Conservation (phyloP, 192 early-diverging fungal species). For the Allomyces macrogynus region DNA sequence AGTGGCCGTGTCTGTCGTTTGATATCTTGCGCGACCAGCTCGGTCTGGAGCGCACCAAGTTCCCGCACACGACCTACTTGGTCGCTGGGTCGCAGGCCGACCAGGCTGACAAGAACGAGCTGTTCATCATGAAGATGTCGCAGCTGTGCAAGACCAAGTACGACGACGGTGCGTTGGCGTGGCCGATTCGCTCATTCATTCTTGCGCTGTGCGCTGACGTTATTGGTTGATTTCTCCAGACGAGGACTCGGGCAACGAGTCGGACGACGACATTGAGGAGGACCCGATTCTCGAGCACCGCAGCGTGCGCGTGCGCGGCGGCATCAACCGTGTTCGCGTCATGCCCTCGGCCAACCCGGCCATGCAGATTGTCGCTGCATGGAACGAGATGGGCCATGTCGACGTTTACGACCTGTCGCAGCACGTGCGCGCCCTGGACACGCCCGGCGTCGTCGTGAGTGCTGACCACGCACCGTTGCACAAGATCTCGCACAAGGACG, state of each 20-base stretch:
- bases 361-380: constrained; percentile 64
- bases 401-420: constrained; percentile 75
- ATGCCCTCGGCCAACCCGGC: constrained; percentile 17
- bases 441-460: constrained; percentile 46
- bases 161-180: constrained; percentile 36
- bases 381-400: constrained; percentile 91
- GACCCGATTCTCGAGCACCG: constrained; percentile 79
- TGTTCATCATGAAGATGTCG: constrained; percentile 89
- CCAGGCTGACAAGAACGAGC: constrained; percentile 58
- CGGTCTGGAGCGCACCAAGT: constrained; percentile 57
- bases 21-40: constrained; percentile 78
- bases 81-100: constrained; percentile 89
- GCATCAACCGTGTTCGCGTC: constrained; percentile 75
- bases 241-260: constrained; percentile 44
- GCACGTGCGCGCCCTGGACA: constrained; percentile 54
- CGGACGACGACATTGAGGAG: constrained; percentile 73
- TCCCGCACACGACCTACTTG: constrained; percentile 79
- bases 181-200: not conserved
- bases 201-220: constrained; percentile 1
- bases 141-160: constrained; percentile 81
- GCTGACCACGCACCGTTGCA: constrained; percentile 49
- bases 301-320: constrained; percentile 65
- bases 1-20: constrained; percentile 94
- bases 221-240: constrained; percentile 10
- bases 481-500: constrained; percentile 22